A percentile compares a stretch with the other conserved stretches of the same genome.
These are phyloP conservation scores for Ceratobasidium sp. DNA, from an alignment of 1,284 basidiomycete species.

Conservation along the genomic window DNA sequence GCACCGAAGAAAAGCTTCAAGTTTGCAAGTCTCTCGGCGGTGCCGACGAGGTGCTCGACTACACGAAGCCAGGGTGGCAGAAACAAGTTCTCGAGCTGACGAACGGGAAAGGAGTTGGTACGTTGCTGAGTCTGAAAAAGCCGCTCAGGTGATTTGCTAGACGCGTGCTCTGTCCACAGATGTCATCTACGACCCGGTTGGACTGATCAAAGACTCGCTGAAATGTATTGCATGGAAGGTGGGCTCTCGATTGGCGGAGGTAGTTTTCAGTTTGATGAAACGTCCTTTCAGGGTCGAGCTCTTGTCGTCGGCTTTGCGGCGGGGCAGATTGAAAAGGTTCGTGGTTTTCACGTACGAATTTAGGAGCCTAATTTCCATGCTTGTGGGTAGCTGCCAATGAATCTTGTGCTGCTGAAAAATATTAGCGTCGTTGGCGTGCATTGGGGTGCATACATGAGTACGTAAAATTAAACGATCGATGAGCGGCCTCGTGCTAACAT, in stretches of 20 bases:
- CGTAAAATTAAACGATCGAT: conserved; percentile 2
- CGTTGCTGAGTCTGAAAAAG: conserved; percentile 7
- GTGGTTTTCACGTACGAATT: conserved; percentile 25
- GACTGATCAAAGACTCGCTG: conserved; percentile 74
- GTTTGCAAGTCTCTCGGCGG: conserved; percentile 68
- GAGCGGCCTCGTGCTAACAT: not conserved
- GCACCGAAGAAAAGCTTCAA: conserved; percentile 71
- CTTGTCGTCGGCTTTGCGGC: conserved; percentile 92
- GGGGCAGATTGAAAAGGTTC: conserved; percentile 86
- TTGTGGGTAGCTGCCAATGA: conserved; percentile 72
- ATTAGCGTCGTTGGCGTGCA: conserved; percentile 80
- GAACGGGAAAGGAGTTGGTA: conserved; percentile 74
- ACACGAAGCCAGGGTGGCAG: conserved; percentile 71
- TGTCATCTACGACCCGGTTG: conserved; percentile 90
- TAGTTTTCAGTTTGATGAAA: not conserved
- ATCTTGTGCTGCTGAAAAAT: conserved; percentile 88
- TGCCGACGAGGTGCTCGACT: conserved; percentile 73
- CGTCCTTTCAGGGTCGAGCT: conserved; percentile 64
- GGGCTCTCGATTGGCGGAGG: not conserved
- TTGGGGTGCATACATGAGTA: conserved; percentile 83
- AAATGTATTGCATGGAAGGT: conserved; percentile 93
- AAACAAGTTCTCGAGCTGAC: conserved; percentile 77
- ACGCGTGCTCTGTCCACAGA: conserved; percentile 52
- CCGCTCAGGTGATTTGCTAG: not conserved
- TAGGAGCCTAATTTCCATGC: not conserved